Evolutionary conservation across 2,329 filamentous ascomycete genomes (phyloP), one percentile per base, ranked within the genome.

Genomic region (Drechslerella dactyloides): DNA sequence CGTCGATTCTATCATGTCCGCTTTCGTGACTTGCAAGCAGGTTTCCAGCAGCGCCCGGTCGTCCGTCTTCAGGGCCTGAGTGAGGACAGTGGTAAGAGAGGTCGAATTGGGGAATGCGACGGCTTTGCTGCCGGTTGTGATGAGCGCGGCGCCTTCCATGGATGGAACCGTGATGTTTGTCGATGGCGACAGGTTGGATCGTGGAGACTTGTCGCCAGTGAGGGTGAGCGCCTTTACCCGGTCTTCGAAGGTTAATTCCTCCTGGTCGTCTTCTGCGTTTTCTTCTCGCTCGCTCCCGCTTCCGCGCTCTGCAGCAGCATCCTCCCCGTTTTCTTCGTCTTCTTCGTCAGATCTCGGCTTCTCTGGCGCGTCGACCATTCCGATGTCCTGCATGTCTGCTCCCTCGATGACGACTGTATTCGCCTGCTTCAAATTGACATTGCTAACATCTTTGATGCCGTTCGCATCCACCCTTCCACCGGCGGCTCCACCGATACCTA

Each of bases 1-100:
- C 42, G 94, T 99, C 76, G 89, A 88, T 78, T 90, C 89, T 75
- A 99, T 89, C 74, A 89, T 93, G 74, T 84, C 82, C 51, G 88
- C 81, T 78, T 97, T 90, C 61, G 85, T 88, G 15, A 89, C 89
- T 77, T 91, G 90, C 77, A 99, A 86, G 80, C 93, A 97, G 0
- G 91, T 92, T 82, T 97, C 93, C 76, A 99, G 88, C 58, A 97
- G 88, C 74, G 89, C 88, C 73, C 86, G 85, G 81, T 99, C 94
- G 80, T 97, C 94, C 73, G 93, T 97, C 77, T 89, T 90, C 64
- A 99, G 87, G 4, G 94, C 91, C 80, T 97, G 93, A 13, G 92
- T 88, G 69, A 99, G 87, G n/a, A 97, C 91, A 3, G 91, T 96
- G 53, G 90, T 89, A 56, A 99, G 86, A 5, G 93, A 96, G 69